Percentiles rank a stretch among this genome's conserved stretches.
Conservation (phyloP, 164 flowering plant species). For the Akebia trifoliata region DNA sequence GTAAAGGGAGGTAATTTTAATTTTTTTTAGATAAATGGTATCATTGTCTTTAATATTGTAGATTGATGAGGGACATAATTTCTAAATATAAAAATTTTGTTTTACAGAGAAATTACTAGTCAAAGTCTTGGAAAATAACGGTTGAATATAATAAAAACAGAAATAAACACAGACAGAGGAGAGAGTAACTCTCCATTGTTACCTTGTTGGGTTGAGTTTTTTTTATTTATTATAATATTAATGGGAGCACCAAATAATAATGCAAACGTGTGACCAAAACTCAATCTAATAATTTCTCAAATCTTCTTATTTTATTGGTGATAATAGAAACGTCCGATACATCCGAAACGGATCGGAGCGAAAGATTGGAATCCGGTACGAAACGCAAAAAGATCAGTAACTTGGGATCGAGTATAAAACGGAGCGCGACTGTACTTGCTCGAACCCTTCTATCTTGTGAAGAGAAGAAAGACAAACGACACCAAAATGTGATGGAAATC, state of each 20-base stretch:
- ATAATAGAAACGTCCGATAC: slow-evolving; percentile 22
- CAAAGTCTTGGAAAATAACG: slow-evolving; percentile 6
- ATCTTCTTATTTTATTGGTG: neutral
- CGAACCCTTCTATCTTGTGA: slow-evolving; percentile 25
- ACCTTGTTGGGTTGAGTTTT: neutral
- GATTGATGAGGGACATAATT: too few species aligned
- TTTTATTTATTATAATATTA: neutral
- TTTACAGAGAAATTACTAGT: neutral
- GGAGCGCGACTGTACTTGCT: slow-evolving; percentile 31
- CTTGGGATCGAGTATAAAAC: slow-evolving; percentile 28
- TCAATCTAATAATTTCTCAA: neutral
- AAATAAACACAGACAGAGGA: neutral
- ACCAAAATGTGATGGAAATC: slow-evolving; percentile 22
- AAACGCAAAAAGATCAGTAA: slow-evolving; percentile 21
- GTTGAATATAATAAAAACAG: slow-evolving; percentile 7
- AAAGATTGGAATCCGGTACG: slow-evolving; percentile 13
- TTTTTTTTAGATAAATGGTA: too few species aligned
- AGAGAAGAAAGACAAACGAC: slow-evolving; percentile 38
- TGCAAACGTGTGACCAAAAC: neutral
- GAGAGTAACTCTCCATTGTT: neutral
- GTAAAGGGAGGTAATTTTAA: too few species aligned
- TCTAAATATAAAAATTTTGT: too few species aligned
- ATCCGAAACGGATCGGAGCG: slow-evolving; percentile 24
- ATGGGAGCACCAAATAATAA: too few species aligned
- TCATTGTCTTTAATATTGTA: too few species aligned